phyloP scores from a whole-genome alignment of 768 basidiomycete genomes.

The Dentipellis fragilis region DNA sequence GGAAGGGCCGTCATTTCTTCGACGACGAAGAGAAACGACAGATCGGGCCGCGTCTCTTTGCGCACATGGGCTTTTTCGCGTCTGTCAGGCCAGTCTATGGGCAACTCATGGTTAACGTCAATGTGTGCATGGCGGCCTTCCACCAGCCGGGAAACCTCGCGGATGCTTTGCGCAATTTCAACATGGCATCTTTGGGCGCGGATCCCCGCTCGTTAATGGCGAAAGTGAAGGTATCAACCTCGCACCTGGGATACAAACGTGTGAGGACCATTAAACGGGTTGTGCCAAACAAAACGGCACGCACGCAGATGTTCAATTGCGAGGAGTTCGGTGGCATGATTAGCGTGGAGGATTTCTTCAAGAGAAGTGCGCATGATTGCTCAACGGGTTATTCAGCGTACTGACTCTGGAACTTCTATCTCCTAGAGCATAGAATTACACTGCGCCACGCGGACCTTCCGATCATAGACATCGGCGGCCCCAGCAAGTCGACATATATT shows the following conservation, averaged over 20 bases:
- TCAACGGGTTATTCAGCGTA: neutral
- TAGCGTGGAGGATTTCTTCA: slow-evolving; percentile 57
- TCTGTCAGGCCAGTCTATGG: slow-evolving; percentile 39
- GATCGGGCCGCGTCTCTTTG: slow-evolving; percentile 31
- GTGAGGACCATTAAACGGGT: slow-evolving; percentile 18
- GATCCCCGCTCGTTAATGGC: slow-evolving; percentile 39
- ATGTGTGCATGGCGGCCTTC: slow-evolving; percentile 44
- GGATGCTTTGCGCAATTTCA: slow-evolving; percentile 43
- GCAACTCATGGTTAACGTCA: slow-evolving; percentile 44
- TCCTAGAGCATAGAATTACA: slow-evolving; percentile 47
- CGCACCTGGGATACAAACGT: slow-evolving; percentile 31
- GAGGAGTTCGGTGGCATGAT: slow-evolving; percentile 46
- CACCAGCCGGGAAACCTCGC: slow-evolving; percentile 54
- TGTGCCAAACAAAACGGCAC: slow-evolving; percentile 31
- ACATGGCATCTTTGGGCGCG: slow-evolving; percentile 28
- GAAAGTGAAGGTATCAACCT: slow-evolving; percentile 47
- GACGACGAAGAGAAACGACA: slow-evolving; percentile 13
- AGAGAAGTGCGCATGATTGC: slow-evolving; percentile 36
- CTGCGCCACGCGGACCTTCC: slow-evolving; percentile 31
- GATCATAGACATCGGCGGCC: slow-evolving; percentile 24
- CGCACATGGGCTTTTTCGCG: slow-evolving; percentile 40
- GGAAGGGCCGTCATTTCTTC: slow-evolving; percentile 62
- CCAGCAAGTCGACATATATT: slow-evolving; percentile 27
- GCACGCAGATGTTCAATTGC: slow-evolving; percentile 41
- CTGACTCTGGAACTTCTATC: neutral